phyloP scores from a whole-genome alignment of 257 asterid genomes.

The Plectranthus barbatus region DNA sequence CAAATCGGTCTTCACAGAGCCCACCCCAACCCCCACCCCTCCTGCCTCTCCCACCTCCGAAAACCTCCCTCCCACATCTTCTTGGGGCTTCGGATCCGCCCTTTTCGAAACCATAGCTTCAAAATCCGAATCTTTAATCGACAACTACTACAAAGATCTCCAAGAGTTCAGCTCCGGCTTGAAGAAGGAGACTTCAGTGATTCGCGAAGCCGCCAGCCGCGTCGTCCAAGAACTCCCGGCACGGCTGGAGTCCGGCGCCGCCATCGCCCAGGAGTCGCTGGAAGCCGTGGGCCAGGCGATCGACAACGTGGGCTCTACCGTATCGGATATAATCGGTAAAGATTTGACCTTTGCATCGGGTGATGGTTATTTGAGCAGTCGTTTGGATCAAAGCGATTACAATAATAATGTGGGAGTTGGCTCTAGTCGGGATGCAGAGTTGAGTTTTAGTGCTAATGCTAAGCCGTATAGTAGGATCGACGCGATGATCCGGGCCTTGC shows the following conservation, averaged over 20 bases:
- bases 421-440: conserved; percentile 19
- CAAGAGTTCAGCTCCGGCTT: conserved; percentile 69
- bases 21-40: too few species aligned
- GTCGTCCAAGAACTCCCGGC: conserved; percentile 68
- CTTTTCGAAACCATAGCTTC: conserved; percentile 54
- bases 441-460: conserved; percentile 6
- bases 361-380: conserved; percentile 26
- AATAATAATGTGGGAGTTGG: not conserved
- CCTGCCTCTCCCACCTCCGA: conserved; percentile 28
- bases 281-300: conserved; percentile 82
- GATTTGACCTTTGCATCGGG: conserved; percentile 40
- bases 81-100: conserved; percentile 63
- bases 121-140: conserved; percentile 64
- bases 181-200: conserved; percentile 52
- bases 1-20: conserved; percentile 73
- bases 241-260: conserved; percentile 75
- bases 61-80: conserved; percentile 21
- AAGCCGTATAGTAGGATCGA: conserved; percentile 78
- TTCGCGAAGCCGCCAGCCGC: conserved; percentile 70
- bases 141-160: conserved; percentile 64
- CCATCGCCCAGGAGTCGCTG: conserved; percentile 76
- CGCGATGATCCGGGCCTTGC: conserved; percentile 43
- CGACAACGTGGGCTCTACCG: conserved; percentile 58
- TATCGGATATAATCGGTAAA: conserved; percentile 58
- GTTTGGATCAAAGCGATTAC: conserved; percentile 20